These are phyloP conservation scores for Ogataea trehalophila DNA, from an alignment of 805 yeast species.

Conservation along the genomic window DNA sequence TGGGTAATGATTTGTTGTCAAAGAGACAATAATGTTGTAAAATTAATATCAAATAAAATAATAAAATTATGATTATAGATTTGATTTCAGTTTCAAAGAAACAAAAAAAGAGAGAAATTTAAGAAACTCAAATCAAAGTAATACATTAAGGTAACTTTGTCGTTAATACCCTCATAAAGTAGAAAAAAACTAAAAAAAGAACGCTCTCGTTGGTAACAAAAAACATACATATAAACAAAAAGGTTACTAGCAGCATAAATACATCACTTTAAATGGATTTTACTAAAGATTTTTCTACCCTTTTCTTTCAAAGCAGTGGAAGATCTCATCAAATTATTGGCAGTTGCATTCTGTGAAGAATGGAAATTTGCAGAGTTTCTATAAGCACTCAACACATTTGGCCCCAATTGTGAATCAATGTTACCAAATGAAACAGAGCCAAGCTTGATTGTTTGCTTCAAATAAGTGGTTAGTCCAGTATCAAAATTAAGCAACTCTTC, in stretches of 20 bases:
- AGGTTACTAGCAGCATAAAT: neutral
- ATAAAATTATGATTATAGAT: neutral
- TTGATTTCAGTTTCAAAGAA: neutral
- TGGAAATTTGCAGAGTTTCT: conserved; percentile 48
- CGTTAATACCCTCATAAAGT: no score
- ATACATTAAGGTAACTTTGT: no score
- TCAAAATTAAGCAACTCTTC: conserved; percentile 40
- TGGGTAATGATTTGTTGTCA: conserved; percentile 48
- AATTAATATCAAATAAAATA: neutral
- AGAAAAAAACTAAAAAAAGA: no score
- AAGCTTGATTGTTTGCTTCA: conserved; percentile 23
- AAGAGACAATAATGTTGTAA: conserved; percentile 17
- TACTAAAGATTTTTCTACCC: conserved; percentile 22
- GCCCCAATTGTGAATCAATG: conserved; percentile 33
- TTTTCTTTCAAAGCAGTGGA: conserved; percentile 23
- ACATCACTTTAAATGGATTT: conserved; percentile 17
- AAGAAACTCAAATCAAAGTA: no score
- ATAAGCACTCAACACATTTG: conserved; percentile 60
- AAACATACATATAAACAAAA: no score
- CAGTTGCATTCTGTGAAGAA: conserved; percentile 23
- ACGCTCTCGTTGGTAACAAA: no score
- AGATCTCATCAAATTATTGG: conserved; percentile 36
- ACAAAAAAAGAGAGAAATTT: neutral
- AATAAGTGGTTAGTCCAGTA: conserved; percentile 57
- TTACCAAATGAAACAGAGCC: conserved; percentile 12